Conservation (phyloP, 1,284 basidiomycete genomes). For the Boletus smithii region DNA sequence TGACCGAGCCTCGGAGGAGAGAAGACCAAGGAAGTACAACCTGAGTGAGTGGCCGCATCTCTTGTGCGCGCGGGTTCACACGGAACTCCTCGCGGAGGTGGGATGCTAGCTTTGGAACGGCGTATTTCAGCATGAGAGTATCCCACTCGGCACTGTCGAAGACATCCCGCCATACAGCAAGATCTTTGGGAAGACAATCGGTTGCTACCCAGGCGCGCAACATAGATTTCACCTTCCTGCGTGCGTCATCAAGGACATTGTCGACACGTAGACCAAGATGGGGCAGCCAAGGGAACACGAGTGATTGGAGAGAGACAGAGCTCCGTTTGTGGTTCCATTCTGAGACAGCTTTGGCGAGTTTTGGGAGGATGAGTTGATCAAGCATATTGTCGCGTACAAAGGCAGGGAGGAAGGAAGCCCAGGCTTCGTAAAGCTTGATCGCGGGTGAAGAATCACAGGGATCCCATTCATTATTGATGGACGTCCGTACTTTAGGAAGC, state of each 20-base stretch:
- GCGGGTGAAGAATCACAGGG: conserved; percentile 71
- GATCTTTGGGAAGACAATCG: conserved; percentile 73
- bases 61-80: conserved; percentile 86
- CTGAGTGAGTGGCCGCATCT: conserved; percentile 77
- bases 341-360: conserved; percentile 79
- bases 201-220: conserved; percentile 77
- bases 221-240: conserved; percentile 77
- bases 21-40: conserved; percentile 72
- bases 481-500: conserved; percentile 90
- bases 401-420: conserved; percentile 82
- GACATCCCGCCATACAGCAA: conserved; percentile 80
- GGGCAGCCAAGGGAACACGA: conserved; percentile 96
- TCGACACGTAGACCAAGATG: conserved; percentile 79
- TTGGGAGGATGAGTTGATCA: conserved; percentile 93
- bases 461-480: conserved; percentile 92
- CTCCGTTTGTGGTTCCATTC: conserved; percentile 74
- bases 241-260: conserved; percentile 79
- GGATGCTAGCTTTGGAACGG: conserved; percentile 86
- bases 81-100: conserved; percentile 79
- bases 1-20: conserved; percentile 71
- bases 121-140: conserved; percentile 80
- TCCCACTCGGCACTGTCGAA: conserved; percentile 87
- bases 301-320: conserved; percentile 62
- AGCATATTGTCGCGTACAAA: conserved; percentile 95
- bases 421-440: conserved; percentile 82